Evolutionary conservation across 176 grass and related monocot genomes (phyloP), one percentile per base, ranked within the genome.

Genomic region (Juncus effusus): DNA sequence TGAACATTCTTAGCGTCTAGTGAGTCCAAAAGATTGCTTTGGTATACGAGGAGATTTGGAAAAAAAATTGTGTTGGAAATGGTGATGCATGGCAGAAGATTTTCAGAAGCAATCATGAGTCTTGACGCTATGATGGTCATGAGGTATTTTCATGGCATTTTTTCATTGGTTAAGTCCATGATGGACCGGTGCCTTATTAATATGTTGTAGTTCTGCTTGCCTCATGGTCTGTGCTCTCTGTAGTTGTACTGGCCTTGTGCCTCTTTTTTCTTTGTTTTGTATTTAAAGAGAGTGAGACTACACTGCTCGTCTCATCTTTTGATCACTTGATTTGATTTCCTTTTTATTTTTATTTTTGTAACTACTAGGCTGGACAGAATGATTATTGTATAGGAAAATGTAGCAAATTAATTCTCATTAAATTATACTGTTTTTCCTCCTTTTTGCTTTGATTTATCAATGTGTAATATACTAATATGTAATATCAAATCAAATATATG

Each of bases 101-200:
- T 42, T 45, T 38, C 16, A 54, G 51, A 53, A 42, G 66, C 42
- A 79, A 79, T 79, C 59, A 79, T 79, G 66, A 16, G 38, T 63
- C 9, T 64, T 59, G 50, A 44, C 3, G 10, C 77, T 59, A 80
- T 80, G 60, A 80, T 80, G 68, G 59, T 54, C 51, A 70, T 38
- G 16, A 54, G 40, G 51, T 12, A 53, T 35, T 11, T 11, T 6
- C 37, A 8, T 57, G 13, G 66, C 51, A 7, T 55, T 53, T 38
- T 70, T 54, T 5, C 15, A 12, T 14, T 38, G 12, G 45, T 40
- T 54, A 38, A 52, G 49, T 47, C 44, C 44, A 47, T 47, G 4
- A 9, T 6, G 44, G 44, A 47, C 44, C 44, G 1, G 9, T 28
- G 19, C 19, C 19, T 28, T 28, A 28, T 28, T 28, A 28, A 28